Evolutionary conservation across 352 stramenopile genomes (phyloP), one percentile per base, ranked within the genome.

Genomic region (Hyaloperonospora brassicae): DNA sequence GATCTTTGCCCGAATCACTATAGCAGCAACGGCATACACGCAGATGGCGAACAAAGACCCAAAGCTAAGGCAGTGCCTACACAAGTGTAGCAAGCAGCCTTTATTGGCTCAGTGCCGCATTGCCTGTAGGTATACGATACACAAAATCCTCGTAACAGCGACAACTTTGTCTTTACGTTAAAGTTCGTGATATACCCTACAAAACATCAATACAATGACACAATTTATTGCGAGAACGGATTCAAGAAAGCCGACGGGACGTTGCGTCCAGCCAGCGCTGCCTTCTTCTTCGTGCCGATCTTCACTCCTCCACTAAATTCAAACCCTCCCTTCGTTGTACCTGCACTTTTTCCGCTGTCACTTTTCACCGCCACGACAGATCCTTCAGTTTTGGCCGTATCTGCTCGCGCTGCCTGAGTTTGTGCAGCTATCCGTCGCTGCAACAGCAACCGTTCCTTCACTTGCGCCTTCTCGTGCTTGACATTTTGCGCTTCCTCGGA

Each of bases 401-500:
- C 47, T 8, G 14, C 10, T 14, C 51, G 46, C 5, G 43, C 23
- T 8, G 27, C 56, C 35, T 63, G 50, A 12, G 53, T 42, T 3
- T 70, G 62, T 4, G 60, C 48, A 38, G 63, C 50, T n/a, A 82
- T 68, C 12, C 66, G 50, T 17, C 64, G 62, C 55, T 79, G 72
- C 9, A 82, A 39, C 47, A 71, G 54, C 9, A 62, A 8, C 1
- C 60, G 52, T 38, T 77, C 66, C 39, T 73, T 52, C 25, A 70
- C 55, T 42, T 72, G 63, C 41, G 79, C 63, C 13, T 62, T 79
- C n/a, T 57, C 62, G 8, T 64, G 57, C 51, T 77, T 76, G 4
- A 39, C 23, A 22, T n/a, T 35, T 24, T 71, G 60, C n/a, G 65
- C 61, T 24, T 53, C 25, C 21, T 64, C 23, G 0, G 50, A 41